phyloP scores from a whole-genome alignment of 495 filamentous ascomycete species.

The Pyrenopolyporus hunteri region DNA sequence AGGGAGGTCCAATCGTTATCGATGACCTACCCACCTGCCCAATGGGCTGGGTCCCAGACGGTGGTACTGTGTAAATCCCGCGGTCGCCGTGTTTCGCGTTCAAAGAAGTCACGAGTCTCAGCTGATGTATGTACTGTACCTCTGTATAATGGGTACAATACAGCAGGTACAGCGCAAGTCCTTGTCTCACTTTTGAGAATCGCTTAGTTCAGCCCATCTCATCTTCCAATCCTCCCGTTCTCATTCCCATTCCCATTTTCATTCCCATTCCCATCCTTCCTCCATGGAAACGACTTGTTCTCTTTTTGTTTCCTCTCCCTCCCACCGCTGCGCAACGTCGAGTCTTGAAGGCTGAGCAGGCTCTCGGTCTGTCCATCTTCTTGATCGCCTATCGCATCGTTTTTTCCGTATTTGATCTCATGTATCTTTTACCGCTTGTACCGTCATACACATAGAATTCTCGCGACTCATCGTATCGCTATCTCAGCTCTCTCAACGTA shows the following conservation, averaged over 20 bases:
- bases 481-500: slow-evolving; percentile 17
- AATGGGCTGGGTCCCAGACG: slow-evolving; percentile 7
- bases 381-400: background rate
- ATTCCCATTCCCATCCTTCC: background rate
- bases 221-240: no score
- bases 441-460: slow-evolving; percentile 18
- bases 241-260: no score
- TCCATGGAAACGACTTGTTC: background rate
- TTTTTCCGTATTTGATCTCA: slow-evolving; percentile 10
- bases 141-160: no score
- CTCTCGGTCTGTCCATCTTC: slow-evolving; percentile 27
- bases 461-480: slow-evolving; percentile 1
- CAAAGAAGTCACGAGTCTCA: slow-evolving; percentile 8
- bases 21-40: slow-evolving; percentile 23
- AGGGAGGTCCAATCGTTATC: slow-evolving; percentile 21
- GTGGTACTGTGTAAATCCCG: background rate
- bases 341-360: slow-evolving; percentile 33
- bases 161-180: no score
- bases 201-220: no score
- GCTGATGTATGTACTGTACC: no score
- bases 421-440: slow-evolving; percentile 14
- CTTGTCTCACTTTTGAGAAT: no score
- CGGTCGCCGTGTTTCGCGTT: slow-evolving; percentile 22
- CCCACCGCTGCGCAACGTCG: slow-evolving; percentile 12
- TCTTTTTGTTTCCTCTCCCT: background rate